Evolutionary conservation across 441 rosid genomes (phyloP), one percentile per base, ranked within the genome.

Genomic region (Pelargonium myrrhifolium): DNA sequence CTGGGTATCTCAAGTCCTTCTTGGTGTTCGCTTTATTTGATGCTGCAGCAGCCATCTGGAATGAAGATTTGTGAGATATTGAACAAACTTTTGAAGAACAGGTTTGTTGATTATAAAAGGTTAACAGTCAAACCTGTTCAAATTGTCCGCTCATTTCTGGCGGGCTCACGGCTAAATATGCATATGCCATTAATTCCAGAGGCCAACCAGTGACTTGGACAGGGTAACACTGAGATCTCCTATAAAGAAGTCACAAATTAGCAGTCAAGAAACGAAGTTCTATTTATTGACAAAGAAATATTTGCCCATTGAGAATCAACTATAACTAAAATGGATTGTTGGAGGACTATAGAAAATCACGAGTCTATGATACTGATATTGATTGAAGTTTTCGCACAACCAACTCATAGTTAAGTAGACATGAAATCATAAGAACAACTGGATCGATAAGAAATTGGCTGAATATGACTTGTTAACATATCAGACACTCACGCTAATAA

Each of bases 151-250:
- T 82, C 99, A 89, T 88, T 74, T 86, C 81, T 66, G 96, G 89
- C 49, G 96, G 96, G 80, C 99, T 89, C 74, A 87, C 96, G 2
- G 78, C 91, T 71, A 94, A 81, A 76, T 86, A 88, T 66, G 97
- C 93, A 71, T 82, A 91, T 56, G 99, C 93, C 87, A 88, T 84
- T 45, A 94, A 81, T 83, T 94, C 99, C 76, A 84, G 55, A 4
- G 97, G 97, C 97, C 97, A 94, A 62, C 99, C 99, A 10, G 92
- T 94, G 72, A 94, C 75, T 81, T 83, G 83, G 35, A 91, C 39
- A 1, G 99, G 99, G 65, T 81, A 94, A 76, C 97, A 87, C 64
- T 91, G 87, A 64, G 93, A 81, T 76, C 96, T 91, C 87, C 76
- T 39, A 62, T 47, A 62, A 65, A 70, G 67, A 26, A 65, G 37